phyloP scores from a whole-genome alignment of 1,284 basidiomycete genomes.

The Amylostereum chailletii region DNA sequence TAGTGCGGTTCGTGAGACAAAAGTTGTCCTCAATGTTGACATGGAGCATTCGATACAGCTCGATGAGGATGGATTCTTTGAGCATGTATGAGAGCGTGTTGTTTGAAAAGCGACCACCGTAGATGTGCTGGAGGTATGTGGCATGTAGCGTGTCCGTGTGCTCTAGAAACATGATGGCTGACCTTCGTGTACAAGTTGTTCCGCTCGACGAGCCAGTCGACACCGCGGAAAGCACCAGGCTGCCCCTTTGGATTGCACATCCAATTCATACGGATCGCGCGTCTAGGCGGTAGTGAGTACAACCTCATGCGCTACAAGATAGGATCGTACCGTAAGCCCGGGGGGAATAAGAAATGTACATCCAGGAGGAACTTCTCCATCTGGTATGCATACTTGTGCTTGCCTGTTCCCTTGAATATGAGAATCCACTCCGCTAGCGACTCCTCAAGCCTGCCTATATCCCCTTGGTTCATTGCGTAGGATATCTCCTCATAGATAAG shows the following conservation, averaged over 20 bases:
- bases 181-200: constrained; percentile 23
- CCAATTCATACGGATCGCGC: constrained; percentile 15
- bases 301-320: too few species aligned
- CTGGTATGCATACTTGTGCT: constrained; percentile 26
- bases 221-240: constrained; percentile 15
- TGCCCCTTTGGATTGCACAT: constrained; percentile 21
- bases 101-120: constrained; percentile 13
- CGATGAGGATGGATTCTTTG: constrained; percentile 14
- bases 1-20: constrained; percentile 9
- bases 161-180: too few species aligned
- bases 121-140: constrained; percentile 6
- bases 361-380: constrained; percentile 17
- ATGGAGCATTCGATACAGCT: constrained; percentile 11
- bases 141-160: too few species aligned
- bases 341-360: constrained; percentile 22
- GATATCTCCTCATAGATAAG: constrained; percentile 24
- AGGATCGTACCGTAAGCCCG: constrained; percentile 14
- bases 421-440: constrained; percentile 21
- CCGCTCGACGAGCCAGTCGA: constrained; percentile 23
- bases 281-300: too few species aligned
- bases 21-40: constrained; percentile 15
- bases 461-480: constrained; percentile 24
- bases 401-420: constrained; percentile 22
- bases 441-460: constrained; percentile 25
- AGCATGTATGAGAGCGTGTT: constrained; percentile 12